Base-by-base conservation (phyloP, 2,329 filamentous ascomycete genomes). In the Epichloe baconii region DNA sequence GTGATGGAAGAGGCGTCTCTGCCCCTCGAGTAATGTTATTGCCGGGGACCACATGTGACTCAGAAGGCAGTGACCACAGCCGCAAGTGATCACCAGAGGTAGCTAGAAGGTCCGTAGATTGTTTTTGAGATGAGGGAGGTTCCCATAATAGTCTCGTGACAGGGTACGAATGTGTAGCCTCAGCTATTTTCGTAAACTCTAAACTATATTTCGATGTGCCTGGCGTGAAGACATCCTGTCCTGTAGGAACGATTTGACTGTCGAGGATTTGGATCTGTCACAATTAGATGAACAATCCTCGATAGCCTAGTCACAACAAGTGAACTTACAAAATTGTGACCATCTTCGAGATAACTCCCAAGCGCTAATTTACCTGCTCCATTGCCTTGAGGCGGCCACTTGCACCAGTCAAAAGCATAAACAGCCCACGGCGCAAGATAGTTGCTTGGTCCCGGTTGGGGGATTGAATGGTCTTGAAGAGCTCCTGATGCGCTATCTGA, bases 331-430 rank as follows among this genome's bases (percentile, higher is more conserved):
- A 94, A 98, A 66, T 98, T 98, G 71, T 98, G 93, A 5, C 90
- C 91, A 68, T 98, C 93, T 70, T 98, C 93, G 48, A 97, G 72
- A 66, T 97, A 97, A 71, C 93, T 98, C 53, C 91, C 93, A 40
- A 98, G 77, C 12, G 93, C 93, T 59, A 98, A 79, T 69, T 97
- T 97, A 40, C 93, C 93, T 3, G 88, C 88, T 55, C 87, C 83
- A 58, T 83, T 83, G 61, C 70, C 82, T 61, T 88, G 81, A 2
- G 91, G 83, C 15, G 86, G 82, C 91, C 93, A 98, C 69, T 98
- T 98, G 73, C 93, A 98, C 93, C 93, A 98, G 71, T 98, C 93
- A 61, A 95, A 91, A 12, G 93, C 91, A 66, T 97, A 98, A 51
- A 95, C 83, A 14, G 89, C 85, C 88, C 93, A 98, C 0, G 91